A percentile compares a stretch with the other conserved stretches of the same genome.
These are phyloP conservation scores for Vigna nakashimae DNA, from an alignment of 306 rosid genomes.

Conservation along the genomic window DNA sequence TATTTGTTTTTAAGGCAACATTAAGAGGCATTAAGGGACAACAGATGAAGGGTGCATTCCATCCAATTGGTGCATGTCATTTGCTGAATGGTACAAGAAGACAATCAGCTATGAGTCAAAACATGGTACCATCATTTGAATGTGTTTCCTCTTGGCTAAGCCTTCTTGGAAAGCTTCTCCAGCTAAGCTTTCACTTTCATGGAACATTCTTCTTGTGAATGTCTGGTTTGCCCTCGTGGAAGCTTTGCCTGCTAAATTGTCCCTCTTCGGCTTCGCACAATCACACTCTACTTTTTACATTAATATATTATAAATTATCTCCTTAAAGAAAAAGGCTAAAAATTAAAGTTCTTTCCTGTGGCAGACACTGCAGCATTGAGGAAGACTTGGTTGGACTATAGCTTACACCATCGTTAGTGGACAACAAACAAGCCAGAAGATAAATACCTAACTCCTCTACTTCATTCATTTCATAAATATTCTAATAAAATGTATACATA, in stretches of 20 bases:
- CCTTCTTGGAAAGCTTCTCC: conserved; percentile 51
- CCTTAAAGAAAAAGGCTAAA: neutral
- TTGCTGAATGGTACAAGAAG: conserved; percentile 43
- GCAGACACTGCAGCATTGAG: conserved; percentile 25
- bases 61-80: conserved; percentile 39
- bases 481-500: conserved; percentile 5
- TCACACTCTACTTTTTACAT: conserved; percentile 16
- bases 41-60: conserved; percentile 40
- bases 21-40: conserved; percentile 49
- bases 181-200: conserved; percentile 58
- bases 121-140: conserved; percentile 40
- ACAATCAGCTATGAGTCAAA: conserved; percentile 60
- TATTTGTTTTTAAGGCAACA: conserved; percentile 54
- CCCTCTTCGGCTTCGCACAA: conserved; percentile 21
- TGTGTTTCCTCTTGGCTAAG: conserved; percentile 54
- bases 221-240: conserved; percentile 48
- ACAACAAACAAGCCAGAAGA: conserved; percentile 34
- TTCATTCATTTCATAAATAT: conserved; percentile 19
- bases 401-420: conserved; percentile 41
- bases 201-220: conserved; percentile 53
- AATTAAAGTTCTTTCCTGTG: conserved; percentile 10
- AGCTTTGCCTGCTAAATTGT: conserved; percentile 29
- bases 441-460: conserved; percentile 27
- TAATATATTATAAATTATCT: conserved; percentile 8
- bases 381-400: conserved; percentile 40